These are phyloP conservation scores for Sphagnum contortum DNA, from an alignment of 225 moss, liverwort and hornwort species.

Conservation along the genomic window DNA sequence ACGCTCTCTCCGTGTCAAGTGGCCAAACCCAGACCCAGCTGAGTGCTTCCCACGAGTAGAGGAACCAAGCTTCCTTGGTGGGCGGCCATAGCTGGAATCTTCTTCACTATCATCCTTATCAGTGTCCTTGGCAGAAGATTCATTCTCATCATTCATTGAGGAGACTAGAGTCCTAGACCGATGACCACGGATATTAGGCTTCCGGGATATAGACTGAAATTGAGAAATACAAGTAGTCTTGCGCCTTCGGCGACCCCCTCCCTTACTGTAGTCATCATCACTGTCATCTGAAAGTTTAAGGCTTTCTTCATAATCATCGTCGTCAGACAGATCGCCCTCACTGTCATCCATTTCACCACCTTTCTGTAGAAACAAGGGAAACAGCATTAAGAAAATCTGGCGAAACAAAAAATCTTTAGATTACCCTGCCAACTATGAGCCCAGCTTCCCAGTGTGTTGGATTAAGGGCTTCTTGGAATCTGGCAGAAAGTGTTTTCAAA, in stretches of 20 bases:
- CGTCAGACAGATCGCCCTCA: slow-evolving; percentile 65
- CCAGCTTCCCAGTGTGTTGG: no score
- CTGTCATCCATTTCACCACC: slow-evolving; percentile 63
- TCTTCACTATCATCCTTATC: slow-evolving; percentile 74
- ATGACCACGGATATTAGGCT: slow-evolving; percentile 44
- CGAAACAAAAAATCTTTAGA: no score
- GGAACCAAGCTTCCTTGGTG: slow-evolving; percentile 38
- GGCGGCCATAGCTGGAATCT: slow-evolving; percentile 59
- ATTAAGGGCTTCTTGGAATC: no score
- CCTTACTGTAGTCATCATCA: slow-evolving; percentile 59
- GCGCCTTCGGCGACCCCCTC: slow-evolving; percentile 40
- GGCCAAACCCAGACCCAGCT: slow-evolving; percentile 38
- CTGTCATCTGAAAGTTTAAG: slow-evolving; percentile 74
- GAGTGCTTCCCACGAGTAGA: slow-evolving; percentile 48
- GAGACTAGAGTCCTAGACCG: slow-evolving; percentile 60
- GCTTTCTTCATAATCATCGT: slow-evolving; percentile 63
- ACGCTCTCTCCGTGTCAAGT: slow-evolving; percentile 37
- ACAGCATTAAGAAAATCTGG: no score
- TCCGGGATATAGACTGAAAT: slow-evolving; percentile 28
- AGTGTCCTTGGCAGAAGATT: slow-evolving; percentile 86
- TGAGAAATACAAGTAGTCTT: slow-evolving; percentile 45
- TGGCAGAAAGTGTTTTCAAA: no score
- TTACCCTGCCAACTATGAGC: no score
- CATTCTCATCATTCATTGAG: slow-evolving; percentile 64
- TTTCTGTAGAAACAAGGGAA: slow-evolving; percentile 22